These are phyloP conservation scores for Silene noctiflora DNA, from an alignment of 179 eudicot genomes.

Conservation along the genomic window DNA sequence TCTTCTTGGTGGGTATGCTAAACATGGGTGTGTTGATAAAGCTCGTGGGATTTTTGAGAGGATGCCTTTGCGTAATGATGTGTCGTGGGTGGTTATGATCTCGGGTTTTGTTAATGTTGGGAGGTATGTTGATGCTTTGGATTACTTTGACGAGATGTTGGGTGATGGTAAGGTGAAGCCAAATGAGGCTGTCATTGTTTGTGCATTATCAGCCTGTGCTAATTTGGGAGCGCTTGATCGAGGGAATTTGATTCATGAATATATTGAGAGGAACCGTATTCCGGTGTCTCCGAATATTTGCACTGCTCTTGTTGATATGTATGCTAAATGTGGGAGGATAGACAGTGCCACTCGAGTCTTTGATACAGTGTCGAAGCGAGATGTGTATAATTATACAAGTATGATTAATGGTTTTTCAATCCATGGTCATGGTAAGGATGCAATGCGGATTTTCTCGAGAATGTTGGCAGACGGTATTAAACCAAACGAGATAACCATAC, in stretches of 20 bases:
- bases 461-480: conserved; percentile 55
- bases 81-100: conserved; percentile 71
- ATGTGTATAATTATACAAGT: conserved; percentile 64
- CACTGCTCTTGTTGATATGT: conserved; percentile 81
- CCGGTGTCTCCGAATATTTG: conserved; percentile 42
- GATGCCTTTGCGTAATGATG: conserved; percentile 61
- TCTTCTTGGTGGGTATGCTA: conserved; percentile 59
- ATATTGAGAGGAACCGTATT: conserved; percentile 41
- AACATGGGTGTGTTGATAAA: conserved; percentile 44
- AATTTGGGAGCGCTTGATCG: conserved; percentile 67
- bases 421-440: conserved; percentile 74
- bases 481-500: conserved; percentile 67
- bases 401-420: conserved; percentile 71
- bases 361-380: conserved; percentile 32
- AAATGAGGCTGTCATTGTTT: conserved; percentile 57
- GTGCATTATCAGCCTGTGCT: conserved; percentile 76
- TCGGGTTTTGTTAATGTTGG: conserved; percentile 59
- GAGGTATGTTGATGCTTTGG: conserved; percentile 46
- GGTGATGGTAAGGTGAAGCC: conserved; percentile 34
- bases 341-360: conserved; percentile 49
- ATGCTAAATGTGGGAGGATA: conserved; percentile 66
- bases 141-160: conserved; percentile 27
- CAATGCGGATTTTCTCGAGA: conserved; percentile 43
- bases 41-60: conserved; percentile 45
- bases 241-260: conserved; percentile 59